Evolutionary conservation across 257 asterid species (phyloP), one percentile per base, ranked within the genome.

Genomic region (Eucommia ulmoides): DNA sequence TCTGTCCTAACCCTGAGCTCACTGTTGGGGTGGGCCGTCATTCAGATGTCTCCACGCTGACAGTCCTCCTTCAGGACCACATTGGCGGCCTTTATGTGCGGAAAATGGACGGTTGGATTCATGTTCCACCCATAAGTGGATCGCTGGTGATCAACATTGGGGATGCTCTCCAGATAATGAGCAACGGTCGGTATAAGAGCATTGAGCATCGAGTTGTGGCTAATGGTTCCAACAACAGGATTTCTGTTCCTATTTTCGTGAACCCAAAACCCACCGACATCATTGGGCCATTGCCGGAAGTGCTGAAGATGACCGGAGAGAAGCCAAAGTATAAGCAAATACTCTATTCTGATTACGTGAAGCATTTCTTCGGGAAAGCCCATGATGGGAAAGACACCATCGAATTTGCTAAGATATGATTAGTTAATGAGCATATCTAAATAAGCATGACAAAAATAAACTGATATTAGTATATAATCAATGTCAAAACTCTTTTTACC

Each of bases 1-100:
- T 51, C 26, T 69, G 75, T 18, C 75, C 75, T 1, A 61, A 69
- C 20, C 71, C 75, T 0, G 71, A 64, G 15, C 66, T 69, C 14
- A 52, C 68, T 0, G 49, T 64, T 3, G 72, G 75, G 0, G 72
- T 60, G 0, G 71, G 75, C 3, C 67, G 71, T 2, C 75, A 69
- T 33, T 64, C 75, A 7, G 75, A 69, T 15, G 58, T 64, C 19
- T 60, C 71, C 1, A 55, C 65, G 1, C 11, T 69, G 7, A 69
- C 72, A 1, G n/a, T 69, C 4, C 75, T 64, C 11, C 65, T 69
- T 3, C 75, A 69, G 21, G 75, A 69, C 0, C 35, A 60, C 4
- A 52, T 69, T 10, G 75, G 75, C 25, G 75, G 75, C 0, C 51
- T 69, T 0, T 56, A 69, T 20, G 71, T 64, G 38, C 61, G 59